These are phyloP conservation scores for Cyberlindnera maclurae DNA, from an alignment of 805 yeast genomes.

Conservation along the genomic window DNA sequence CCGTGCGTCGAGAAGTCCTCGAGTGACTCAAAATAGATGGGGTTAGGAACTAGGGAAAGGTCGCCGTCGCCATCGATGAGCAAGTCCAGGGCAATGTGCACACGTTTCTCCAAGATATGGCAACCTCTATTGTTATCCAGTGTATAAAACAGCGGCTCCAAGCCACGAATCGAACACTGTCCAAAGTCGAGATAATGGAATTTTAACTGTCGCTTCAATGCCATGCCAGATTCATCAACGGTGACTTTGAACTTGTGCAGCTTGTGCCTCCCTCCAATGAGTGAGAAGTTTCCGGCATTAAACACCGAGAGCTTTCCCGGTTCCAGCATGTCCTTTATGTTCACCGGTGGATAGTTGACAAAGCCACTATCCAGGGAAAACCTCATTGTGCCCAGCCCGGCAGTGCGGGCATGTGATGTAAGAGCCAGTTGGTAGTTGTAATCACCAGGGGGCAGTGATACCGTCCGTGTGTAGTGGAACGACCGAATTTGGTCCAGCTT, in stretches of 20 bases:
- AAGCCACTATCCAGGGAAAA: constrained; percentile 3
- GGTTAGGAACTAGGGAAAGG: not conserved
- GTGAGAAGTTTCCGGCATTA: constrained; percentile 41
- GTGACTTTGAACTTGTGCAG: constrained; percentile 1
- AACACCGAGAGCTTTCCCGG: constrained; percentile 41
- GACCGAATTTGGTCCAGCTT: constrained; percentile 1
- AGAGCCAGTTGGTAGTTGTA: constrained; percentile 19
- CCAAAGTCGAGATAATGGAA: constrained; percentile 35
- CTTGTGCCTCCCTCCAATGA: constrained; percentile 14
- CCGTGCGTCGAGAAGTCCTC: constrained; percentile 4
- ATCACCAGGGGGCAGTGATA: constrained; percentile 12
- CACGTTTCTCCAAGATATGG: constrained; percentile 1
- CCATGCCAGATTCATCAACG: constrained; percentile 51
- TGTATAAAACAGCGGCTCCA: constrained; percentile 8
- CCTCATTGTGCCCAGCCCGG: constrained; percentile 48
- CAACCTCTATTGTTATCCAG: not conserved
- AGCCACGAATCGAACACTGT: not conserved
- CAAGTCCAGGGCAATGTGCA: constrained; percentile 8
- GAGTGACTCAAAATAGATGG: not conserved
- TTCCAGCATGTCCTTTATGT: constrained; percentile 52
- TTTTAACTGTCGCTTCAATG: constrained; percentile 44
- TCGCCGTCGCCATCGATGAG: constrained; percentile 1
- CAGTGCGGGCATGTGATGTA: constrained; percentile 1
- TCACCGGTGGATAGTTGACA: constrained; percentile 42
- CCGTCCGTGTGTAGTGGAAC: constrained; percentile 6